A percentile compares a stretch with the other conserved stretches of the same genome.
These are phyloP conservation scores for Russula ochroleuca DNA, from an alignment of 768 basidiomycete genomes.

Conservation along the genomic window DNA sequence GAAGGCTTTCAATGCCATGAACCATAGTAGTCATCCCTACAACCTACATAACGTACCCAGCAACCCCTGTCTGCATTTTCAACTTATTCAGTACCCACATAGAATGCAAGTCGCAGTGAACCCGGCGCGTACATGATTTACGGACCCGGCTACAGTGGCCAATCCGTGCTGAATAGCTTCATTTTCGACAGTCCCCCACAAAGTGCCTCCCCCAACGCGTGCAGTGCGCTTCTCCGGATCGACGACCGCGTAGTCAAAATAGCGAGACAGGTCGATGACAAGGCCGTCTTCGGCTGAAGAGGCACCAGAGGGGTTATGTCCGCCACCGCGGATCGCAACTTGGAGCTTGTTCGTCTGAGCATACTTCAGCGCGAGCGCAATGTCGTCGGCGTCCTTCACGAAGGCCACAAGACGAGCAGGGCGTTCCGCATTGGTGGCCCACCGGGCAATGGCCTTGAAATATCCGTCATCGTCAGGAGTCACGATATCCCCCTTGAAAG, in stretches of 20 bases:
- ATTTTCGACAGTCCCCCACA: slow-evolving; percentile 46
- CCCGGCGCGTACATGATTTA: slow-evolving; percentile 44
- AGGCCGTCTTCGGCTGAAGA: slow-evolving; percentile 46
- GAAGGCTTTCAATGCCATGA: slow-evolving; percentile 35
- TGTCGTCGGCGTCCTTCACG: slow-evolving; percentile 42
- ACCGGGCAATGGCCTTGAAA: slow-evolving; percentile 40
- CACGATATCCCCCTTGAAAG: slow-evolving; percentile 45
- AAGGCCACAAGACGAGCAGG: slow-evolving; percentile 43
- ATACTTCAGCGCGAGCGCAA: slow-evolving; percentile 37
- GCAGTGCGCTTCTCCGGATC: slow-evolving; percentile 40
- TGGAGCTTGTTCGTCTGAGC: slow-evolving; percentile 37
- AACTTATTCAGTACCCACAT: background rate
- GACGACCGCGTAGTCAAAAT: slow-evolving; percentile 39
- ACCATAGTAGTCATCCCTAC: background rate
- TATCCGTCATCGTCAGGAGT: slow-evolving; percentile 39
- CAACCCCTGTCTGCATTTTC: slow-evolving; percentile 45
- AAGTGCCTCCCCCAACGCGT: slow-evolving; percentile 45
- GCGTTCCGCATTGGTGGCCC: slow-evolving; percentile 41
- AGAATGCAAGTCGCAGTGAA: background rate
- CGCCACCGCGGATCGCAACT: slow-evolving; percentile 46
- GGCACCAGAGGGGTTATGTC: slow-evolving; percentile 43
- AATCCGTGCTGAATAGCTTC: slow-evolving; percentile 43
- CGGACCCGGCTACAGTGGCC: slow-evolving; percentile 45
- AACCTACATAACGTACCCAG: slow-evolving; percentile 38
- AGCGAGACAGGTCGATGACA: slow-evolving; percentile 47